Evolutionary conservation across 2,329 filamentous ascomycete species (phyloP), one percentile per base, ranked within the genome.

Genomic region (Cyclaneusma minus): DNA sequence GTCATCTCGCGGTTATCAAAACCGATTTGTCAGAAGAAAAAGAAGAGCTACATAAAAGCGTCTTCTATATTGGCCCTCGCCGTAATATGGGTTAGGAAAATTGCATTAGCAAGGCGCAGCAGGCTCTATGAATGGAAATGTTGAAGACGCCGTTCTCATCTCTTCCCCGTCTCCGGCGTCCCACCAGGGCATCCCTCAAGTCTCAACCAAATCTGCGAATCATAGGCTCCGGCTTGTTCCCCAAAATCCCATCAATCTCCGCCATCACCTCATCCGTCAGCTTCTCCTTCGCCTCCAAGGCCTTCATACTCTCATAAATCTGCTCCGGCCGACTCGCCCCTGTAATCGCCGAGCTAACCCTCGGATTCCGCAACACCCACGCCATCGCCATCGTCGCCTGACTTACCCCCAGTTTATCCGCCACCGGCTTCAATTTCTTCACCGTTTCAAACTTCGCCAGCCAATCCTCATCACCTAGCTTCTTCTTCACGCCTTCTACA

Each of bases 341-440:
- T 1, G 64, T 66, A 36, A 74, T 73, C 17, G 66, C 68, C 10
- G 60, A 64, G 44, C 64, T 70, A 25, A 74, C 62, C 30, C 68
- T 63, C 36, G 60, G 58, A 43, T 75, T 75, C 43, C 59, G 64
- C 25, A 75, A 51, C 9, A 69, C 64, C 69, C 70, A 76, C 2
- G 66, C 68, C 27, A 74, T 53, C 0, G 69, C 67, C 22, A 75
- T 53, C 27, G 39, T 42, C 3, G 48, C 56, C 15, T 60, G 52
- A 19, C 50, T 53, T 21, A 73, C 57, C 8, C 63, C 70, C 21
- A 83, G 53, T 39, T 59, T 62, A 29, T 78, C 62, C 3, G 78
- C 76, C 35, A 84, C 62, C 26, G 66, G 57, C 56, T 66, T 52
- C 34, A 71, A 51, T 41, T 61, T 58, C 39, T 61, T 64, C 27